Percentiles rank a stretch among this genome's conserved stretches.
Evolutionary conservation across 306 rosid genomes (phyloP).

Genomic region (Sesbania bispinosa): DNA sequence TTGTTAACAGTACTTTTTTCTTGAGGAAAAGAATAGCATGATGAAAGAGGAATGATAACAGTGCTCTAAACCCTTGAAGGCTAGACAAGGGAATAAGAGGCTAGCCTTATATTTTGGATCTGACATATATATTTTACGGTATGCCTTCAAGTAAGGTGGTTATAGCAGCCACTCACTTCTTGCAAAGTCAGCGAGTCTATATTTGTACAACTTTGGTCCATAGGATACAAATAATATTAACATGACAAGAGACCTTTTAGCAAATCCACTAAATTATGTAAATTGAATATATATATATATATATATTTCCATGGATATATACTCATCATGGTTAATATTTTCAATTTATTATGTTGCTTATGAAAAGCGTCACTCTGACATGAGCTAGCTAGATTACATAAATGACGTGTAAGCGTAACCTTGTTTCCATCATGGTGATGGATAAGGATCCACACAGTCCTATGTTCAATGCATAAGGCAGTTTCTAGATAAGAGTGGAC

Average conservation of each 20-base stretch:
- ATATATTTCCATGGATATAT: too few species aligned
- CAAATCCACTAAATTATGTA: slow-evolving; percentile 8
- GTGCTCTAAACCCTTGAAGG: not conserved
- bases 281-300: not conserved
- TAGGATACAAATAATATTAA: slow-evolving; percentile 3
- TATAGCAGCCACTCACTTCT: slow-evolving; percentile 3
- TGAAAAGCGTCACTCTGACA: too few species aligned
- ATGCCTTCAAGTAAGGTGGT: slow-evolving; percentile 30
- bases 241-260: not conserved
- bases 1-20: slow-evolving; percentile 1
- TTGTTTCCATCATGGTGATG: too few species aligned
- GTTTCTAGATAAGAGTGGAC: too few species aligned
- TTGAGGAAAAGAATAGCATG: not conserved
- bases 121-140: slow-evolving; percentile 23
- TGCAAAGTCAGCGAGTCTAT: not conserved
- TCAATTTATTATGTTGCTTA: too few species aligned
- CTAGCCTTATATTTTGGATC: slow-evolving; percentile 33
- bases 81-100: slow-evolving; percentile 19
- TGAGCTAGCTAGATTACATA: too few species aligned
- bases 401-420: too few species aligned
- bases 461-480: too few species aligned
- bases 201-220: not conserved
- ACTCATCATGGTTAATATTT: too few species aligned
- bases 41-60: not conserved
- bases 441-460: too few species aligned